phyloP scores from a whole-genome alignment of 495 filamentous ascomycete genomes.

The Parathielavia hyrcaniae region DNA sequence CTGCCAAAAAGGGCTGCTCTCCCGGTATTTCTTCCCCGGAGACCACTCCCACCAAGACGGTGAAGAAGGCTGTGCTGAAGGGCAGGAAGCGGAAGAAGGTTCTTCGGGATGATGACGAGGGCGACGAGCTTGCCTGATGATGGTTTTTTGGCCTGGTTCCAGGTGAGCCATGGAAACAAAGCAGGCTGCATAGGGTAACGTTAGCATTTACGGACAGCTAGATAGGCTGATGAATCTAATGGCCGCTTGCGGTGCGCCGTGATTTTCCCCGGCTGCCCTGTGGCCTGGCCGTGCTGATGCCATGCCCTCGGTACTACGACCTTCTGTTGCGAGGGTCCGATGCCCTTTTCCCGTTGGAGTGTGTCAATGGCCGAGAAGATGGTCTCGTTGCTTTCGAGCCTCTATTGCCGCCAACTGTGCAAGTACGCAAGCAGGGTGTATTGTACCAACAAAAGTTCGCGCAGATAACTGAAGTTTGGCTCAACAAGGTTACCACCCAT shows the following conservation, averaged over 20 bases:
- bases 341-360: too few relatives aligned
- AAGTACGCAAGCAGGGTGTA: too few relatives aligned
- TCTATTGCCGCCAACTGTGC: too few relatives aligned
- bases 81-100: constrained; percentile 19
- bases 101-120: constrained; percentile 23
- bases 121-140: constrained; percentile 18
- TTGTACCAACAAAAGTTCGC: too few relatives aligned
- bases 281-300: not conserved
- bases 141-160: not conserved
- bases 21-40: constrained; percentile 8
- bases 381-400: too few relatives aligned
- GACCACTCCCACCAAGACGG: constrained; percentile 5
- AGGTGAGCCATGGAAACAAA: not conserved
- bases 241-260: not conserved
- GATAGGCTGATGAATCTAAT: not conserved
- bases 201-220: not conserved
- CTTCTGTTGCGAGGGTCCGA: too few relatives aligned
- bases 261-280: not conserved
- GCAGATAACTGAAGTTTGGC: too few relatives aligned
- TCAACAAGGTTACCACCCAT: constrained; percentile 9
- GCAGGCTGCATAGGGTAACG: not conserved
- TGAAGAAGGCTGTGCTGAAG: constrained; percentile 7
- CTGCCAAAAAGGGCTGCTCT: constrained; percentile 3
- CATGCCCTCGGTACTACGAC: not conserved
- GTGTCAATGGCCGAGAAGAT: too few relatives aligned